phyloP scores from a whole-genome alignment of 2,329 filamentous ascomycete species.

The Fusarium bactridioides region DNA sequence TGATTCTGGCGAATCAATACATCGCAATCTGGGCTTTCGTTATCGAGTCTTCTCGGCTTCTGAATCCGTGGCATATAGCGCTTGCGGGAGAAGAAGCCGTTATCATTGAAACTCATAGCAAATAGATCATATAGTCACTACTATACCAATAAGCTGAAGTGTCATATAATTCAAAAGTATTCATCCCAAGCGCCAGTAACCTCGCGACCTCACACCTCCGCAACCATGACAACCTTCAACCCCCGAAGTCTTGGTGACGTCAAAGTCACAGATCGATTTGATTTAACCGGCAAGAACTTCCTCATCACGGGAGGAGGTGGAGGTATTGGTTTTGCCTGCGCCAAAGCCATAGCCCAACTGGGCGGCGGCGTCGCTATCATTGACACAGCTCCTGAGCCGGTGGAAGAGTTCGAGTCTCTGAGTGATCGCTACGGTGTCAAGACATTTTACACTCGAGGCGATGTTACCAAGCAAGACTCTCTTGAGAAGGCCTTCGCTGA shows the following conservation, averaged over 20 bases:
- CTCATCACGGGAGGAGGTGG: not conserved
- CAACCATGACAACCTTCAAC: not conserved
- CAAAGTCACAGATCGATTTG: not conserved
- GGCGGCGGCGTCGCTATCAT: not conserved
- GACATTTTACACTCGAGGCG: not conserved
- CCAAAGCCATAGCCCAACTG: not conserved
- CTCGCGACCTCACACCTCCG: not conserved
- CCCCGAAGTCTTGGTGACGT: not conserved
- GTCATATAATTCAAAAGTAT: not conserved
- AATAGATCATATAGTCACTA: not conserved
- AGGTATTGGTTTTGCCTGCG: not conserved
- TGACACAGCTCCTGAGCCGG: not conserved
- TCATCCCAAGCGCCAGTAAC: not conserved
- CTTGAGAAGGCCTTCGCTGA: not conserved
- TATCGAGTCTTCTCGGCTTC: not conserved
- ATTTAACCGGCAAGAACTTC: not conserved
- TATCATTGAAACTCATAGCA: not conserved
- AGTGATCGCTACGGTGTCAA: not conserved
- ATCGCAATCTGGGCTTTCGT: not conserved
- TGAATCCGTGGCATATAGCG: not conserved
- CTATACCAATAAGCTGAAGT: fast-evolving
- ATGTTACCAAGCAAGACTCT: not conserved
- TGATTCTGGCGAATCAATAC: not conserved
- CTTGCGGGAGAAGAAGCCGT: not conserved
- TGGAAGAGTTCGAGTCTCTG: not conserved